Evolutionary conservation across 1,284 basidiomycete genomes (phyloP), one percentile per base, ranked within the genome.

Genomic region (Taiwanofungus camphoratus): DNA sequence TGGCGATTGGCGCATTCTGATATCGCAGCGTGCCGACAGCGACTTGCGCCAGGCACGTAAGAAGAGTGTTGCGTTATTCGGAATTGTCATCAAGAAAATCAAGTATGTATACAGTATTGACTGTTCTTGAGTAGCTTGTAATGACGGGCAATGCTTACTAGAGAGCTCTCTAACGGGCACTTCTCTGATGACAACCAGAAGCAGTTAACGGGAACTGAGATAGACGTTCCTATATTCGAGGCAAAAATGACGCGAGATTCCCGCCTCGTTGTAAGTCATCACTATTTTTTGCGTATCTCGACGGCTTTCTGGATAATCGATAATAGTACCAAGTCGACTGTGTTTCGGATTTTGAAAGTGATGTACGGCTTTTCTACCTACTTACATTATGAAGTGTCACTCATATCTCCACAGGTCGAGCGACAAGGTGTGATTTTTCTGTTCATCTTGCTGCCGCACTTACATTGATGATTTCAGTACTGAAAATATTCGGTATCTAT

Each of bases 161-260:
- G 81, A 52, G 76, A 82, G 45, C 65, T 84, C 3, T 84, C 81
- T 0, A 71, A 74, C 5, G 82, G 82, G 0, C 72, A 79, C 48
- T 84, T 85, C 55, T 82, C 81, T 0, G 68, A 69, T 5, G 77
- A 82, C 48, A 85, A 85, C 47, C 79, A 84, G 50, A 84, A 82
- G 58, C 61, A 69, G n/a, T 61, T 85, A 12, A 77, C 68, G 22
- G 71, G 70, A 0, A 46, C 63, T 0, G 57, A 64, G 24, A 61
- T 61, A 5, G 72, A 71, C 8, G 59, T 62, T 3, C 79, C 82
- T 0, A 73, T 85, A 6, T 85, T 71, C 41, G 81, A 83, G 54
- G 82, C 82, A 0, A 83, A 82, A 56, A 77, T 84, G 73, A 79
- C 77, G 1, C 51, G 70, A 0, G 79, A 83, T 53, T 61, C 69